phyloP scores from a whole-genome alignment of 148 eudicot genomes.

The Limonium bicolor region DNA sequence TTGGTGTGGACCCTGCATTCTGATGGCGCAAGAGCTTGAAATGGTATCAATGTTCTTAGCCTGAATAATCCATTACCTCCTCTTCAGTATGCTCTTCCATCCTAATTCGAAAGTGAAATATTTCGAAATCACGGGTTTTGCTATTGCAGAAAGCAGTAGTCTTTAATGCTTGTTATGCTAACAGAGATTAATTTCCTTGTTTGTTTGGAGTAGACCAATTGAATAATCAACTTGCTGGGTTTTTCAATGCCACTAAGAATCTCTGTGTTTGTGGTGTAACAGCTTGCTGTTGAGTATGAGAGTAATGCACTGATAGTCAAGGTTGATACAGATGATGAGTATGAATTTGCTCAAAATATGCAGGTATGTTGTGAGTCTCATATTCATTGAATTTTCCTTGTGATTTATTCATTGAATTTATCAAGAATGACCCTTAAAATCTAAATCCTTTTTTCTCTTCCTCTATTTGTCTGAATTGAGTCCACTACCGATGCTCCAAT shows the following conservation, averaged over 20 bases:
- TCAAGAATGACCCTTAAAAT: not conserved
- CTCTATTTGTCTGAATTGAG: too few species aligned
- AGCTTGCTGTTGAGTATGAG: slow-evolving; percentile 97
- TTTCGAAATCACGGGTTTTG: too few species aligned
- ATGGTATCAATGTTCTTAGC: slow-evolving; percentile 28
- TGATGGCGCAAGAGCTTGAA: slow-evolving; percentile 99
- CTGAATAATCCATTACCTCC: too few species aligned
- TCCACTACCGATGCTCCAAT: too few species aligned
- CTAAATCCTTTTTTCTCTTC: not conserved
- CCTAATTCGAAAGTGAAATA: too few species aligned
- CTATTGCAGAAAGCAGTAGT: too few species aligned
- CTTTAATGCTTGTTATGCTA: too few species aligned
- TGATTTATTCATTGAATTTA: not conserved
- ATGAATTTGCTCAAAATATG: slow-evolving; percentile 91
- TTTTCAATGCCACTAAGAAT: too few species aligned
- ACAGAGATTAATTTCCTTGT: too few species aligned
- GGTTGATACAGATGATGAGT: slow-evolving; percentile 95
- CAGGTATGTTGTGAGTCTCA: slow-evolving; percentile 37
- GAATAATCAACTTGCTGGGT: too few species aligned
- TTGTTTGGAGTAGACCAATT: too few species aligned
- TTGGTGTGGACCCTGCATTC: slow-evolving; percentile 95
- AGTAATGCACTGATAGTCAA: slow-evolving; percentile 61
- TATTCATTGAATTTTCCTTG: not conserved
- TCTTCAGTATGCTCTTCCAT: too few species aligned
- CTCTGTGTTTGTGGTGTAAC: slow-evolving; percentile 6